phyloP scores from a whole-genome alignment of 163 green algal species.

The Coccomyxa subellipsoidea region DNA sequence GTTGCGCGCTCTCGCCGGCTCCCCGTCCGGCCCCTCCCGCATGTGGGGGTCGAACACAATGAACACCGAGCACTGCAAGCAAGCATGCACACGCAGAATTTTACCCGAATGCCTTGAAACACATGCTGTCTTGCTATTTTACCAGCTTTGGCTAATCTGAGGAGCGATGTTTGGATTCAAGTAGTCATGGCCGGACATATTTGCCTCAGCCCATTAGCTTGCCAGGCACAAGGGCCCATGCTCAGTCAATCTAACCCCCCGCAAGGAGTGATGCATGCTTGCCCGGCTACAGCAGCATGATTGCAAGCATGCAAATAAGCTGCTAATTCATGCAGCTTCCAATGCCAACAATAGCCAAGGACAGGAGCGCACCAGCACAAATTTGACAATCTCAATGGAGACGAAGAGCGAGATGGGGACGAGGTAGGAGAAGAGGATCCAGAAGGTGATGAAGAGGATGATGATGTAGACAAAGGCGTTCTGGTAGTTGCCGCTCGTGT shows the following conservation, averaged over 20 bases:
- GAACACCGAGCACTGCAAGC: slow-evolving; percentile 56
- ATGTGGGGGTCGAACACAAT: slow-evolving; percentile 71
- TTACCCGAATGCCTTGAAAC: background rate
- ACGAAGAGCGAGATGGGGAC: slow-evolving; percentile 84
- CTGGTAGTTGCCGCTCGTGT: slow-evolving; percentile 48
- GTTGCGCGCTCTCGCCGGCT: slow-evolving; percentile 61
- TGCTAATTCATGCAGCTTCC: background rate
- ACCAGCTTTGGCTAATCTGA: background rate
- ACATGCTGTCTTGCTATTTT: background rate
- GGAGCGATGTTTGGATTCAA: no score
- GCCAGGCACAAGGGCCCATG: no score
- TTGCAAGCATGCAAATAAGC: background rate
- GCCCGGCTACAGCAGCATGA: background rate
- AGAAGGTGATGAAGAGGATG: slow-evolving; percentile 73
- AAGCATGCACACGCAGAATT: background rate
- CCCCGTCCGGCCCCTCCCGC: slow-evolving; percentile 40
- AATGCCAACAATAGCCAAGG: background rate
- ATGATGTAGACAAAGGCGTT: slow-evolving; percentile 48
- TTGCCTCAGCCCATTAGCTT: no score
- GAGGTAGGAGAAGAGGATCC: slow-evolving; percentile 77
- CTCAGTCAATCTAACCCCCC: no score
- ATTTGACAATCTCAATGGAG: slow-evolving; percentile 84
- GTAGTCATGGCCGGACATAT: no score
- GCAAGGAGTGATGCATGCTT: background rate
- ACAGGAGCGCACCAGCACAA: slow-evolving; percentile 48